Evolutionary conservation across 805 yeast genomes (phyloP).

Genomic region (Torulaspora maleeae): DNA sequence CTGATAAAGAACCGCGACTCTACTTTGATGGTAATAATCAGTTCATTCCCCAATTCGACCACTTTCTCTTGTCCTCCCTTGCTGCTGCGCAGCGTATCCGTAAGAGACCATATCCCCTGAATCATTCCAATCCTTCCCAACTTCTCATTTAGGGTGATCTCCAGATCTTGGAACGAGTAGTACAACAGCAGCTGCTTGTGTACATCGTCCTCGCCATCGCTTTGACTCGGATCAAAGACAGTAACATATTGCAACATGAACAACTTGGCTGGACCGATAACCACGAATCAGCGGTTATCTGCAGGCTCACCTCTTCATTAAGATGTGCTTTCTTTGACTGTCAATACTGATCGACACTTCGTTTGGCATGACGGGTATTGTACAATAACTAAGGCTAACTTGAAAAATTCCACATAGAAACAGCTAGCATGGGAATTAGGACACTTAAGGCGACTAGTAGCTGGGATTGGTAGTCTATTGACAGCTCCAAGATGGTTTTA

Average conservation of each 20-base stretch:
- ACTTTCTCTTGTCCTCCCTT: constrained; percentile 16
- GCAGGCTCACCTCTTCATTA: neutral
- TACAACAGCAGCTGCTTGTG: constrained; percentile 36
- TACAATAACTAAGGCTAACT: neutral
- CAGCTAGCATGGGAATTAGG: too few relatives aligned
- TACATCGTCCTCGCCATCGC: constrained; percentile 32
- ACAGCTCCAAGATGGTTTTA: constrained; percentile 52
- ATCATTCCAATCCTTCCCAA: constrained; percentile 41
- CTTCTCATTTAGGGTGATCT: constrained; percentile 32
- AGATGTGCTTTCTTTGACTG: neutral
- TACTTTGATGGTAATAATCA: constrained; percentile 27
- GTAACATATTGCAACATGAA: constrained; percentile 31
- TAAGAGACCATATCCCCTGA: constrained; percentile 38
- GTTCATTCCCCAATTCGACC: constrained; percentile 31
- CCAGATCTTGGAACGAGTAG: constrained; percentile 27
- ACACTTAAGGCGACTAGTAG: neutral
- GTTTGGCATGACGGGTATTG: neutral
- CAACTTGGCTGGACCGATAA: neutral
- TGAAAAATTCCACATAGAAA: constrained; percentile 1
- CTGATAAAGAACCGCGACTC: constrained; percentile 31
- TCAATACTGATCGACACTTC: neutral
- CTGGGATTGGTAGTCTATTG: neutral
- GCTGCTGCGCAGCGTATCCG: constrained; percentile 14
- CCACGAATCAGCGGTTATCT: neutral
- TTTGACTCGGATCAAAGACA: constrained; percentile 39